These are phyloP conservation scores for Medicago truncatula DNA, from an alignment of 306 rosid species.

Conservation along the genomic window MtrunA17r5.0-ANR NC_053042.1:38313001-38313500, in stretches of 20 bases:
- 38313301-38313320: not conserved
- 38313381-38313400: conserved; percentile 90
- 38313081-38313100: conserved; percentile 89
- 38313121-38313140: conserved; percentile 30
- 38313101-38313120: conserved; percentile 89
- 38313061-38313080: conserved; percentile 92
- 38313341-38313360: conserved; percentile 41
- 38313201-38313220: conserved; percentile 36
- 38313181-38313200: conserved; percentile 35
- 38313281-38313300: conserved; percentile 66
- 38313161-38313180: conserved; percentile 14
- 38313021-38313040: conserved; percentile 89
- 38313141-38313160: conserved; percentile 28
- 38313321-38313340: conserved; percentile 24
- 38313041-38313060: conserved; percentile 84
- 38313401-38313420: conserved; percentile 87
- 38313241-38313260: conserved; percentile 94
- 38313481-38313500: conserved; percentile 27
- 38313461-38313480: conserved; percentile 64
- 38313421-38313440: conserved; percentile 95
- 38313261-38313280: conserved; percentile 89
- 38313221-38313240: conserved; percentile 49
- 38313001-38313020: conserved; percentile 94
- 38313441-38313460: conserved; percentile 93
- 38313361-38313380: conserved; percentile 72